Evolutionary conservation across 2,329 filamentous ascomycete species (phyloP).

Genomic region (Arthroderma uncinatum): DNA sequence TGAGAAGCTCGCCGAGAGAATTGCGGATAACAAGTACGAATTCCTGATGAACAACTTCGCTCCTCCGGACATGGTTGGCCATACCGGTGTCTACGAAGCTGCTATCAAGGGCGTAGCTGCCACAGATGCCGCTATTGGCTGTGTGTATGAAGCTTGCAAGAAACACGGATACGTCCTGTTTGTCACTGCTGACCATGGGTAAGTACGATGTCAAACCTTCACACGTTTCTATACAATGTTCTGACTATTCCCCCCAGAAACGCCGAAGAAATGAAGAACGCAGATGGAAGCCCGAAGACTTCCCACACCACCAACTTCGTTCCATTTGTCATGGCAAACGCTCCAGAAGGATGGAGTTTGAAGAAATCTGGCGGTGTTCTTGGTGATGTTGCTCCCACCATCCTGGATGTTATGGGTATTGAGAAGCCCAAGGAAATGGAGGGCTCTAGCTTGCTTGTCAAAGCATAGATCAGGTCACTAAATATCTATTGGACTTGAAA

Average conservation of each 20-base stretch:
- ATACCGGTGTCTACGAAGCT: conserved; percentile 94
- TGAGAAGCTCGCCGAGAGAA: conserved; percentile 77
- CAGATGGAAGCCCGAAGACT: conserved; percentile 93
- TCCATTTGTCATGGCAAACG: conserved; percentile 96
- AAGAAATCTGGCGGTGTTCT: conserved; percentile 80
- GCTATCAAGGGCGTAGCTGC: conserved; percentile 73
- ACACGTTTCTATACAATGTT: not conserved
- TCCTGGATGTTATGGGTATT: conserved; percentile 83
- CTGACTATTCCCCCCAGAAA: conserved; percentile 44
- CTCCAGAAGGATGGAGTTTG: conserved; percentile 76
- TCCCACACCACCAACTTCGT: conserved; percentile 97
- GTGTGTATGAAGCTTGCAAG: conserved; percentile 88
- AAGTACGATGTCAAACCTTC: conserved; percentile 24
- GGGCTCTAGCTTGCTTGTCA: conserved; percentile 70
- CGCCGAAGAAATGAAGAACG: conserved; percentile 97
- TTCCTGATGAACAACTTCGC: conserved; percentile 99
- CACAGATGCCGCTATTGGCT: conserved; percentile 87
- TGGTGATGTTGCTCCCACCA: conserved; percentile 90
- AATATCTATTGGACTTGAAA: conserved; percentile 4
- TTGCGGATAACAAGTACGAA: conserved; percentile 74
- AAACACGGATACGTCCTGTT: conserved; percentile 87
- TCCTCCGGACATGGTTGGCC: conserved; percentile 97
- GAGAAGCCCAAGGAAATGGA: conserved; percentile 88
- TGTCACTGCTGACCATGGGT: conserved; percentile 90
- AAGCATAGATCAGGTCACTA: conserved; percentile 34